Evolutionary conservation across 148 eudicot genomes (phyloP), one percentile per base, ranked within the genome.

Genomic region (Nepenthes mirabilis): DNA sequence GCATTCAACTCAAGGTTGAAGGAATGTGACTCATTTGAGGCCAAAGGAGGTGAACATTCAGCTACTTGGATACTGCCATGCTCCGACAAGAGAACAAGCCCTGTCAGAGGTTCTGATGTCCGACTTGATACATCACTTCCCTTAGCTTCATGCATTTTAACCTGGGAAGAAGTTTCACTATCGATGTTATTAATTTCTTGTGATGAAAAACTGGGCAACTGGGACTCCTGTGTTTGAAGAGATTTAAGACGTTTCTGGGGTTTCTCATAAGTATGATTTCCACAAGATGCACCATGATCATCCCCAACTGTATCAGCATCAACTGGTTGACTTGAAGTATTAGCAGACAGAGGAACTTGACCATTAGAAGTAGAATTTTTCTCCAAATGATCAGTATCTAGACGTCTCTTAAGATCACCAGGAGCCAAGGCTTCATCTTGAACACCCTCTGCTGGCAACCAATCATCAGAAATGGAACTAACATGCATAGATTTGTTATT

Each of bases 141-240:
- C 9, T 54, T 40, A 9, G 49, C 56, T 36, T 67, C 74, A 64
- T 34, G 65, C 54, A 56, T 36, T 43, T 52, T 61, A 64, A 45
- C 70, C 43, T 61, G 84, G 58, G 34, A 60, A 70, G 70, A 56
- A 58, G 74, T 66, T 70, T 66, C 66, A 65, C 61, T 36, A 37
- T 56, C 61, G 11, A 53, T 66, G 50, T 72, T 65, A 60, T 58
- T 60, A 32, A 33, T 65, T 67, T 75, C 75, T 54, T 60, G 63
- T 35, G 64, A 55, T 23, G 40, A 56, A 59, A 37, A 52, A 55
- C 62, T 64, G 1, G 53, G 55, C 36, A 36, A 50, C 37, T 55
- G 61, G 34, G 64, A 34, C 47, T 67, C 73, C 52, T 52, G 65
- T 49, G 35, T 13, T 40, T 36, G 23, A 43, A 50, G 32, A 7